phyloP scores from a whole-genome alignment of 2,329 filamentous ascomycete genomes.

The Dactylellina cionopaga region DNA sequence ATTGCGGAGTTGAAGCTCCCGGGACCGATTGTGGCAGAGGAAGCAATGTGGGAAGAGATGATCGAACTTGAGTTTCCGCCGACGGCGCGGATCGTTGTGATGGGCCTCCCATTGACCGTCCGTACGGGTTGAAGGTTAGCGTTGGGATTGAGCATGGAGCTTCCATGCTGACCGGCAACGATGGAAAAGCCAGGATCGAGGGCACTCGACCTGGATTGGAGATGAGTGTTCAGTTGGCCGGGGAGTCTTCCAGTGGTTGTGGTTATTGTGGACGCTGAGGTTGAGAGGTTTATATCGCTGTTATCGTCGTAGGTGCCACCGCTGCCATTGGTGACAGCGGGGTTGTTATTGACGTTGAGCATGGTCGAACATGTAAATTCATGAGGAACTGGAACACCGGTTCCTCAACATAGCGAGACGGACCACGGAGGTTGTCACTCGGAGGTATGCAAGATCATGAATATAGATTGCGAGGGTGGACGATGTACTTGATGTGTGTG shows the following conservation, averaged over 20 bases:
- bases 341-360: slow-evolving; percentile 40
- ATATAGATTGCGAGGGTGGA: too few relatives aligned
- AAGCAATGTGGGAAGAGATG: background rate
- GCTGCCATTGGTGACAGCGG: slow-evolving; percentile 10
- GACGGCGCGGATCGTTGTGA: slow-evolving; percentile 46
- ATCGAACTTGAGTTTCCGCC: slow-evolving; percentile 37
- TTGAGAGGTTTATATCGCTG: background rate
- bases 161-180: slow-evolving; percentile 9
- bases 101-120: slow-evolving; percentile 39
- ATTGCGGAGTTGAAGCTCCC: slow-evolving; percentile 48
- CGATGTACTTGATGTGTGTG: too few relatives aligned
- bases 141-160: slow-evolving; percentile 22
- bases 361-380: slow-evolving; percentile 10
- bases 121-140: slow-evolving; percentile 10
- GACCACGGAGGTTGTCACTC: background rate
- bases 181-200: slow-evolving; percentile 12
- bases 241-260: slow-evolving; percentile 8
- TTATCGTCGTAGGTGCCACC: background rate
- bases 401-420: slow-evolving; percentile 16
- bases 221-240: slow-evolving; percentile 42
- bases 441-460: too few relatives aligned
- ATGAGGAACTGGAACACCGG: background rate
- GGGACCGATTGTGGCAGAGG: slow-evolving; percentile 21
- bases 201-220: slow-evolving; percentile 42
- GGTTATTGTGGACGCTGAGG: slow-evolving; percentile 12